A percentile compares a stretch with the other conserved stretches of the same genome.
phyloP scores from a whole-genome alignment of 495 filamentous ascomycete species.

The Penicillium atrosanguineum region DNA sequence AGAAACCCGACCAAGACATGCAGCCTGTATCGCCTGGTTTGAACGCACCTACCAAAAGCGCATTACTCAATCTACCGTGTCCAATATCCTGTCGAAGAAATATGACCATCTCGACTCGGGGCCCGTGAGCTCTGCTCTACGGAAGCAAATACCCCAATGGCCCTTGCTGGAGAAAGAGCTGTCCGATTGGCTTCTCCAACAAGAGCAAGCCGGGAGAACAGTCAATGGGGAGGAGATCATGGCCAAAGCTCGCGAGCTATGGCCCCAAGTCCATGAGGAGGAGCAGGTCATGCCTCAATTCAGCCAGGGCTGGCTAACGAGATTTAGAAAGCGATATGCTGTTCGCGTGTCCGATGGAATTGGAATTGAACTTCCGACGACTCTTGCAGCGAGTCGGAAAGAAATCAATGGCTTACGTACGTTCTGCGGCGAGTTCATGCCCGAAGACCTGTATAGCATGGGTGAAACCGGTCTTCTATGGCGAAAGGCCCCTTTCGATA shows the following conservation, averaged over 20 bases:
- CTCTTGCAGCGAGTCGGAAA: neutral
- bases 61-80: slow-evolving; percentile 6
- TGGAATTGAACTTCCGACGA: neutral
- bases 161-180: slow-evolving; percentile 17
- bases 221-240: slow-evolving; percentile 12
- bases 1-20: slow-evolving; percentile 3
- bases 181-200: slow-evolving; percentile 16
- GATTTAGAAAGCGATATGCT: slow-evolving; percentile 22
- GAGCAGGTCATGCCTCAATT: slow-evolving; percentile 16
- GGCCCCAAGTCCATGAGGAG: slow-evolving; percentile 10
- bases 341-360: neutral
- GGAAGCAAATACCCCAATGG: slow-evolving; percentile 9
- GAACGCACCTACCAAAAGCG: neutral
- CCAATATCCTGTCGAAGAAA: slow-evolving; percentile 3
- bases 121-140: neutral
- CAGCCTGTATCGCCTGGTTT: slow-evolving; percentile 8
- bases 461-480: too few relatives aligned
- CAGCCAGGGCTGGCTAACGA: slow-evolving; percentile 21
- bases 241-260: slow-evolving; percentile 20
- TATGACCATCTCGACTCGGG: slow-evolving; percentile 9
- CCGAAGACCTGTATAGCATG: slow-evolving; percentile 26
- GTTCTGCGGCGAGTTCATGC: slow-evolving; percentile 15
- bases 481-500: slow-evolving; percentile 15
- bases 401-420: slow-evolving; percentile 14
- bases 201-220: slow-evolving; percentile 4